Conservation (phyloP, 169 alveolate genomes). For the Cryptosporidium parvum region DNA sequence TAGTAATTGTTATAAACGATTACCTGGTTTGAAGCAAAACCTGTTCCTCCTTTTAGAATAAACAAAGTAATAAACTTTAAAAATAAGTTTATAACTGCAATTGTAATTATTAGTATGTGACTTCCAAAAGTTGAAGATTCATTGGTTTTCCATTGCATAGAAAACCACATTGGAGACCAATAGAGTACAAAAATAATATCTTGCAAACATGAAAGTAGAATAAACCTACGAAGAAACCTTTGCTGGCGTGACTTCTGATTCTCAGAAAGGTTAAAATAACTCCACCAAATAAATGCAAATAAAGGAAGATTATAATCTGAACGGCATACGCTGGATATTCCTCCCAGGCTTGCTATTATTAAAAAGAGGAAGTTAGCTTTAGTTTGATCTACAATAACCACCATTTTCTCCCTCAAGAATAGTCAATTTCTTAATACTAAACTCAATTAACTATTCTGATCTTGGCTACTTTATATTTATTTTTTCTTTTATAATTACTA, state of each 20-base stretch:
- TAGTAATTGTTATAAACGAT: conserved; percentile 36
- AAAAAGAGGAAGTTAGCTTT: conserved; percentile 40
- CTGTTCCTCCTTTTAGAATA: conserved; percentile 64
- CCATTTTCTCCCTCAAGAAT: conserved; percentile 2
- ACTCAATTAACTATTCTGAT: not conserved
- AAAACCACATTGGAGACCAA: conserved; percentile 75
- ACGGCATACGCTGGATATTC: conserved; percentile 47
- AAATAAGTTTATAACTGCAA: conserved; percentile 20
- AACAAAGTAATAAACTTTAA: conserved; percentile 39
- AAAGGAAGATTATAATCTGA: conserved; percentile 66
- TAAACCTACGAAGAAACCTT: conserved; percentile 57
- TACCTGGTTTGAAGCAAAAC: conserved; percentile 50
- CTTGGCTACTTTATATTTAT: not conserved
- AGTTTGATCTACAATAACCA: conserved; percentile 39
- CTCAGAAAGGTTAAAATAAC: conserved; percentile 67
- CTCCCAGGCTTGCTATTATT: conserved; percentile 53
- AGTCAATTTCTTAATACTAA: not conserved
- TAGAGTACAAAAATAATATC: conserved; percentile 42
- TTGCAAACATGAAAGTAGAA: conserved; percentile 54
- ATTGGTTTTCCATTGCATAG: conserved; percentile 73
- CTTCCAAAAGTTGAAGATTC: conserved; percentile 64
- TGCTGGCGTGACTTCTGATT: conserved; percentile 42
- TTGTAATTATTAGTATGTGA: conserved; percentile 1
- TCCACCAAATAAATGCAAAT: conserved; percentile 65
- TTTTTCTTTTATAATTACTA: not conserved